A percentile compares a stretch with the other conserved stretches of the same genome.
Conservation (phyloP, 495 filamentous ascomycete species). For the Peziza echinospora region DNA sequence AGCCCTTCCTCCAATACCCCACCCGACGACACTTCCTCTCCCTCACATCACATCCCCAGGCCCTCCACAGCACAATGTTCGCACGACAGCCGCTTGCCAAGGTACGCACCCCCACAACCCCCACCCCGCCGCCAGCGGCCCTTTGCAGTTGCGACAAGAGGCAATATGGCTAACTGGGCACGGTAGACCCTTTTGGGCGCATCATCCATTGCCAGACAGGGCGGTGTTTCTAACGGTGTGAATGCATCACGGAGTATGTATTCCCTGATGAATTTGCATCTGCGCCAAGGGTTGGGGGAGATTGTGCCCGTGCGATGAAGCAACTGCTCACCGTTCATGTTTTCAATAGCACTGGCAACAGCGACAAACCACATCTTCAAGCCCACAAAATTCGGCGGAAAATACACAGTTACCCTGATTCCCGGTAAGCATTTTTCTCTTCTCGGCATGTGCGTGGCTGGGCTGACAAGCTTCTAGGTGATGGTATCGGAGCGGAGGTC, state of each 20-base stretch:
- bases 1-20: too few relatives aligned
- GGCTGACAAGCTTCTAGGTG: constrained; percentile 29
- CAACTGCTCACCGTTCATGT: too few relatives aligned
- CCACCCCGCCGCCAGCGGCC: too few relatives aligned
- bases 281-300: neutral
- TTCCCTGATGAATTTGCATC: neutral
- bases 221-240: neutral
- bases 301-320: too few relatives aligned
- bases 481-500: constrained; percentile 95
- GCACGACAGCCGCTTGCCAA: neutral
- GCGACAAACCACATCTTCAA: neutral
- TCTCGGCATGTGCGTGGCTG: constrained; percentile 4
- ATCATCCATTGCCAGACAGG: neutral
- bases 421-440: constrained; percentile 36
- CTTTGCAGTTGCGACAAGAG: too few relatives aligned
- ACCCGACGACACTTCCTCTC: neutral
- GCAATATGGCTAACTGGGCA: too few relatives aligned
- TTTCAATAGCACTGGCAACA: neutral
- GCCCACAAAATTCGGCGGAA: constrained; percentile 96
- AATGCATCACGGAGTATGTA: neutral
- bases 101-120: neutral
- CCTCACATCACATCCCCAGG: neutral
- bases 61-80: too few relatives aligned
- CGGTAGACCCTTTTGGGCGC: neutral
- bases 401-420: constrained; percentile 97